These are phyloP conservation scores for Clonostachys rhizophaga DNA, from an alignment of 2,329 filamentous ascomycete genomes.

Conservation along the genomic window DNA sequence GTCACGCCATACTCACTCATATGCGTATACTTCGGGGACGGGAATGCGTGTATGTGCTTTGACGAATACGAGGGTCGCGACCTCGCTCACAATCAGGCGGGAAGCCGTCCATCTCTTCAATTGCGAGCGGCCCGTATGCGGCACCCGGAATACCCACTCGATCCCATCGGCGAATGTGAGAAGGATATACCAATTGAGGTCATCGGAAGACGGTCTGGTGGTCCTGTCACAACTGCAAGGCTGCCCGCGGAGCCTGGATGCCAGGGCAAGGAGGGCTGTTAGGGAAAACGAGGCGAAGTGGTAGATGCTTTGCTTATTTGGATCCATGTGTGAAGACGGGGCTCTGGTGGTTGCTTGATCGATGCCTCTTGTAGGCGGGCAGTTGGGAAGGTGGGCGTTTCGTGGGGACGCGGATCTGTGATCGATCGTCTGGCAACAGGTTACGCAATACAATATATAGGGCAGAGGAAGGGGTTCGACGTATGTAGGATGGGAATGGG, in stretches of 20 bases:
- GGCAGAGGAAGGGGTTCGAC: too few species aligned
- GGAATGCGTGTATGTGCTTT: slow-evolving; percentile 6
- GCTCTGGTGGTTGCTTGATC: too few species aligned
- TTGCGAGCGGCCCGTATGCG: slow-evolving; percentile 3
- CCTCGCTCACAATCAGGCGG: slow-evolving; percentile 12
- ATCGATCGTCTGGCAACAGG: too few species aligned
- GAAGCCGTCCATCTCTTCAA: not conserved
- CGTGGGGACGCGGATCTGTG: too few species aligned
- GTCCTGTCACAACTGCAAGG: slow-evolving; percentile 8
- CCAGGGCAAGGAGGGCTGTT: slow-evolving; percentile 4
- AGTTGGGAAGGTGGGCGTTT: too few species aligned
- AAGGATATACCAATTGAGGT: slow-evolving; percentile 12
- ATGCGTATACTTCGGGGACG: slow-evolving; percentile 12
- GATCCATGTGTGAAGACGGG: too few species aligned
- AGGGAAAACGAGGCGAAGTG: too few species aligned
- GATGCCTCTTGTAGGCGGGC: too few species aligned
- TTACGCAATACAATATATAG: too few species aligned
- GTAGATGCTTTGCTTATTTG: too few species aligned
- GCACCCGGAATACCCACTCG: slow-evolving; percentile 11
- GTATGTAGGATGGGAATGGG: too few species aligned
- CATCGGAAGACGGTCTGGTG: slow-evolving; percentile 6
- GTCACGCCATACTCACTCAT: slow-evolving; percentile 6
- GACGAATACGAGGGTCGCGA: slow-evolving; percentile 9
- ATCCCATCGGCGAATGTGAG: slow-evolving; percentile 11
- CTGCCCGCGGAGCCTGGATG: slow-evolving; percentile 6